Evolutionary conservation across 176 grass and related monocot genomes (phyloP), one percentile per base, ranked within the genome.

Genomic region (Triticum urartu): DNA sequence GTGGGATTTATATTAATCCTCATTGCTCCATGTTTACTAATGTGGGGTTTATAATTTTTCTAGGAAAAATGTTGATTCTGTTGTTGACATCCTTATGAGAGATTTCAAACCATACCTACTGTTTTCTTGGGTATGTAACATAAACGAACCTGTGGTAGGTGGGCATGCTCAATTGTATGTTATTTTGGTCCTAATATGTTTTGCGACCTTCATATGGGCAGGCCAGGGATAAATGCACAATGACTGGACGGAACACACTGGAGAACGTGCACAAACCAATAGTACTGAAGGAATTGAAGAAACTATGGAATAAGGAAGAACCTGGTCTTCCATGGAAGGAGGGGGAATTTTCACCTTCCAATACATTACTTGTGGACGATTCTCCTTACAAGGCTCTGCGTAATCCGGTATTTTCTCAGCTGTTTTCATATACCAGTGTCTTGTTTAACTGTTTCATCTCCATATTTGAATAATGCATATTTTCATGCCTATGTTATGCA

Each of bases 371-470:
- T 82, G 85, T 96, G 75, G 94, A 96, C 42, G 94, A 96, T 88
- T 96, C 94, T 82, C 94, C 94, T 82, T 93, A 96, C 87, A 96
- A 96, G 90, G 91, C 94, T 81, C 86, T 96, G n/a, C 86, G 87
- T 54, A 96, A 96, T 88, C 94, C 91, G 52, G 94, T 96, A 96
- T 78, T 32, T 72, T 3, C 42, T 84, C 47, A 74, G 10, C 33
- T 45, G 52, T 67, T 90, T 86, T 60, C 72, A 64, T 60, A 48
- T 45, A 52, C 4, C 40, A 68, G 10, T 15, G 15, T 12, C 47
- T 59, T 62, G 56, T 66, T 67, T 47, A 36, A 36, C 34, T 48
- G 1, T 70, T 56, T 12, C 24, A 75, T 67, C 3, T 25, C 14
- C 32, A 81, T 78, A 83, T 63, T 83, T 34, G 43, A 56, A 83